These are phyloP conservation scores for Sporothrix pseudoabietina DNA, from an alignment of 2,329 filamentous ascomycete species.

Conservation along the genomic window DNA sequence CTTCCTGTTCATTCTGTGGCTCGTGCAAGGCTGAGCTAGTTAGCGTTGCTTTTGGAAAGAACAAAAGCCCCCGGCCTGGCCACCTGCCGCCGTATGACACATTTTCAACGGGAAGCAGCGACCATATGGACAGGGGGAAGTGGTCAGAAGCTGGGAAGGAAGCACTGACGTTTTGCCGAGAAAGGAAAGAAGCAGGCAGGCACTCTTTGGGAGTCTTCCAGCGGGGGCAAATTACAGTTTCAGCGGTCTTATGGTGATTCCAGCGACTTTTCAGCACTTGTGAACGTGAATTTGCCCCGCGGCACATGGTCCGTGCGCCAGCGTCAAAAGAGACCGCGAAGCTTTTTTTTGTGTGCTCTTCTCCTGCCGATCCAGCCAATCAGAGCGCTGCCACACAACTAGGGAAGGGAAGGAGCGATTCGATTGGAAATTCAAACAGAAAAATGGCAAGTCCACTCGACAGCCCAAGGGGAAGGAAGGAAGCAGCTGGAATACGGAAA, in stretches of 20 bases:
- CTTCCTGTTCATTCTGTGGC: background rate
- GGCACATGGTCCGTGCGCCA: slow-evolving; percentile 17
- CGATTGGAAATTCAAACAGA: slow-evolving; percentile 18
- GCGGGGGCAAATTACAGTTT: background rate
- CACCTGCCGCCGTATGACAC: slow-evolving; percentile 21
- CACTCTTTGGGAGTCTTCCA: background rate
- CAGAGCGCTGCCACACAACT: background rate
- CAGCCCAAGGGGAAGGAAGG: background rate
- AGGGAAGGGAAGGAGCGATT: background rate
- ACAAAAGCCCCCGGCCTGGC: background rate
- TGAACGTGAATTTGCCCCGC: slow-evolving; percentile 14
- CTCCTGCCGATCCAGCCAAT: slow-evolving; percentile 3
- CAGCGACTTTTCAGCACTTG: background rate
- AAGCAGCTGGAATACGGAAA: slow-evolving; percentile 16
- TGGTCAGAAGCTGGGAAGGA: background rate
- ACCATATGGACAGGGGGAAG: background rate
- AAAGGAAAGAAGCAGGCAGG: background rate
- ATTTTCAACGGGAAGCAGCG: background rate
- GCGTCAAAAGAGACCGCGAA: background rate
- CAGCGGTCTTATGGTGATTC: background rate
- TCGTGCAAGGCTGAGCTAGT: slow-evolving; percentile 23
- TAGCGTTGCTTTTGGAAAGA: background rate
- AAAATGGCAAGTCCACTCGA: background rate
- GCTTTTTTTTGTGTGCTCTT: slow-evolving; percentile 8
- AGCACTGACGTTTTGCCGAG: background rate